Evolutionary conservation across 164 flowering plant genomes (phyloP).

Genomic region (Magnolia kwangsiensis): DNA sequence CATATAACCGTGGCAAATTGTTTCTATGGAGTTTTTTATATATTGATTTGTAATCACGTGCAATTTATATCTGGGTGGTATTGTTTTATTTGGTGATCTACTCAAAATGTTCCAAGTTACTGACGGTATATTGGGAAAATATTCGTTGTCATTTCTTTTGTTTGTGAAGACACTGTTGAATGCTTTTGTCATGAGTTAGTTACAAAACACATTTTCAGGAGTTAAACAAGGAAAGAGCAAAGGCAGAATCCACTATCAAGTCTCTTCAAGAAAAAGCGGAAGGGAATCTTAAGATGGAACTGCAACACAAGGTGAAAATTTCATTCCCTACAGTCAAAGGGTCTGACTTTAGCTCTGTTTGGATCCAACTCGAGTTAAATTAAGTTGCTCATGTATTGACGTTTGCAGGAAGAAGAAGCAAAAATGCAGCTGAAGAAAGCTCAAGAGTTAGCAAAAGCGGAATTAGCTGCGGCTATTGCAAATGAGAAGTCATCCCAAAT

Average conservation of each 20-base stretch:
- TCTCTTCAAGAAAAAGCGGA: constrained; percentile 80
- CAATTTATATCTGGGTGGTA: too few relatives aligned
- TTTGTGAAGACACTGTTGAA: not conserved
- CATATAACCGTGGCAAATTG: too few relatives aligned
- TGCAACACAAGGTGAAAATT: constrained; percentile 66
- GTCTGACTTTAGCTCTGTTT: not conserved
- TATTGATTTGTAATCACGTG: too few relatives aligned
- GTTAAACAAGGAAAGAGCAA: constrained; percentile 68
- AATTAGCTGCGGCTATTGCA: constrained; percentile 75
- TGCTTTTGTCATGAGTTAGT: not conserved
- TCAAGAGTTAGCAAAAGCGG: constrained; percentile 80
- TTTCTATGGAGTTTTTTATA: too few relatives aligned
- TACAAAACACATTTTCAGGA: constrained; percentile 42
- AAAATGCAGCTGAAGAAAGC: constrained; percentile 55
- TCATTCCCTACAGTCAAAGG: constrained; percentile 1
- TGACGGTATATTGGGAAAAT: not conserved
- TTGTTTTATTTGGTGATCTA: not conserved
- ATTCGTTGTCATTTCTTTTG: too few relatives aligned
- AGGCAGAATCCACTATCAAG: constrained; percentile 68
- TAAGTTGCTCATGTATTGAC: constrained; percentile 1
- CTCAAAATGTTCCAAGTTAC: not conserved
- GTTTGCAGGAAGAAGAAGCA: constrained; percentile 72
- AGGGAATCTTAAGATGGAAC: constrained; percentile 64
- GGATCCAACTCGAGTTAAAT: not conserved
- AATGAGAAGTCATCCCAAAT: constrained; percentile 89